These are phyloP conservation scores for Zopfia rhizophila DNA, from an alignment of 2,329 filamentous ascomycete species.

Conservation along the genomic window DNA sequence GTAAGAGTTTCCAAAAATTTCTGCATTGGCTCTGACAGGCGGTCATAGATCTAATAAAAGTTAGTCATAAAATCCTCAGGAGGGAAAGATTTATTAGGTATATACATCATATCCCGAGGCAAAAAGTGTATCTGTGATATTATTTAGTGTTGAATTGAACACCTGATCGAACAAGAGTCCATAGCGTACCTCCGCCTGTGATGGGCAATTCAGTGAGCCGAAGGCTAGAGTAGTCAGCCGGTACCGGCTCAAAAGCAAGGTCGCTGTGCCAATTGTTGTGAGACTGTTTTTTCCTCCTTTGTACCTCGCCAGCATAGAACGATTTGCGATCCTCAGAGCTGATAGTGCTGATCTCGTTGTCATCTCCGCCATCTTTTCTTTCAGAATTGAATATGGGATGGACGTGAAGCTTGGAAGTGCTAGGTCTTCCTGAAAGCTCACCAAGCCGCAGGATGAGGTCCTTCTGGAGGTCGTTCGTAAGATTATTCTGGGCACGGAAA, in stretches of 20 bases:
- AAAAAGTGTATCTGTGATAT: too few species aligned
- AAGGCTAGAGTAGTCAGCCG: constrained; percentile 54
- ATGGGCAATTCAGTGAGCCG: constrained; percentile 42
- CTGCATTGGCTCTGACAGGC: constrained; percentile 59
- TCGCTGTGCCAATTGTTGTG: constrained; percentile 65
- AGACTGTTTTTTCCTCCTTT: constrained; percentile 57
- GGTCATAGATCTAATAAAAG: constrained; percentile 62
- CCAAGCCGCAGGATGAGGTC: constrained; percentile 70
- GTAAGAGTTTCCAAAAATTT: constrained; percentile 61
- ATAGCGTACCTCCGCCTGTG: constrained; percentile 49
- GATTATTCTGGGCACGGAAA: constrained; percentile 70
- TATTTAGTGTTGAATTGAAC: too few species aligned
- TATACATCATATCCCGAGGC: too few species aligned
- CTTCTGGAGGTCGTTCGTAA: constrained; percentile 70
- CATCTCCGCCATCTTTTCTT: constrained; percentile 52
- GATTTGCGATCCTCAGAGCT: constrained; percentile 46
- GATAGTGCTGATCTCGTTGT: constrained; percentile 53
- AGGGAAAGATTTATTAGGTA: too few species aligned
- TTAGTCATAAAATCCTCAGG: too few species aligned
- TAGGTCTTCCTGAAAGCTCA: constrained; percentile 67
- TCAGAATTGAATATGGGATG: constrained; percentile 59
- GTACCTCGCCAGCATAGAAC: constrained; percentile 13
- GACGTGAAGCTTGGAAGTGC: constrained; percentile 55
- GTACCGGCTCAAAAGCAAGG: constrained; percentile 54
- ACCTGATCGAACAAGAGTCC: constrained; percentile 52